These are phyloP conservation scores for Exidia glandulosa DNA, from an alignment of 768 basidiomycete genomes.

Conservation along the genomic window DNA sequence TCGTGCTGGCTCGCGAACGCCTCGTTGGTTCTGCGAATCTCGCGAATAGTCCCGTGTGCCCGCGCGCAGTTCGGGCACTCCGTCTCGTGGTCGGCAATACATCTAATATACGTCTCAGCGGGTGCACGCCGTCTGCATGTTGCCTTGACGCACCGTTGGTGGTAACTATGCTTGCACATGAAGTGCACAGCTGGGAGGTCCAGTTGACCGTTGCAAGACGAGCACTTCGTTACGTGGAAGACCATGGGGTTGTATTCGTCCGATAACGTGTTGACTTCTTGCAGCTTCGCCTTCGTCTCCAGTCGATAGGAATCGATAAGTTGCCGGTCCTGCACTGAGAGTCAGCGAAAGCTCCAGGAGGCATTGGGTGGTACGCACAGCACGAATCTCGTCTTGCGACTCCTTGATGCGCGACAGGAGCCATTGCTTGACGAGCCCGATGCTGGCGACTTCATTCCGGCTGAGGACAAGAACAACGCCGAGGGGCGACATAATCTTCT, in stretches of 20 bases:
- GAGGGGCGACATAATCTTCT: conserved; percentile 79
- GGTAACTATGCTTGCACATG: conserved; percentile 97
- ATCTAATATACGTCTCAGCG: conserved; percentile 34
- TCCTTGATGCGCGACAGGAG: conserved; percentile 66
- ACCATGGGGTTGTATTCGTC: conserved; percentile 72
- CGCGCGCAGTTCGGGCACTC: conserved; percentile 86
- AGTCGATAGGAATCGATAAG: conserved; percentile 79
- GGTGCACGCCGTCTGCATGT: background rate
- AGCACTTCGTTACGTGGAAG: conserved; percentile 91
- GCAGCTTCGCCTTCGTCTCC: conserved; percentile 71
- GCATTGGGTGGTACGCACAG: conserved; percentile 36
- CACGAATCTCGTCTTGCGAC: conserved; percentile 65
- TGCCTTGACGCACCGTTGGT: conserved; percentile 59
- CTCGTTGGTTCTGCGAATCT: conserved; percentile 81
- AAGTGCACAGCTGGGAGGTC: conserved; percentile 93
- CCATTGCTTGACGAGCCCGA: conserved; percentile 90
- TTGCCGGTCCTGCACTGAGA: conserved; percentile 56
- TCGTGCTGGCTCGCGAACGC: conserved; percentile 74
- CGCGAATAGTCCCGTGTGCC: conserved; percentile 79
- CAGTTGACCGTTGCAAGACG: conserved; percentile 77
- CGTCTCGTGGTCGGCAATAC: conserved; percentile 77
- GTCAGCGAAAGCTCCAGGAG: conserved; percentile 1
- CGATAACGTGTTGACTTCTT: conserved; percentile 70
- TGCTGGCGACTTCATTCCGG: conserved; percentile 79
- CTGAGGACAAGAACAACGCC: conserved; percentile 82